Evolutionary conservation across 192 early-diverging fungal species (phyloP).

Genomic region (Lunasporangiospora selenospora): DNA sequence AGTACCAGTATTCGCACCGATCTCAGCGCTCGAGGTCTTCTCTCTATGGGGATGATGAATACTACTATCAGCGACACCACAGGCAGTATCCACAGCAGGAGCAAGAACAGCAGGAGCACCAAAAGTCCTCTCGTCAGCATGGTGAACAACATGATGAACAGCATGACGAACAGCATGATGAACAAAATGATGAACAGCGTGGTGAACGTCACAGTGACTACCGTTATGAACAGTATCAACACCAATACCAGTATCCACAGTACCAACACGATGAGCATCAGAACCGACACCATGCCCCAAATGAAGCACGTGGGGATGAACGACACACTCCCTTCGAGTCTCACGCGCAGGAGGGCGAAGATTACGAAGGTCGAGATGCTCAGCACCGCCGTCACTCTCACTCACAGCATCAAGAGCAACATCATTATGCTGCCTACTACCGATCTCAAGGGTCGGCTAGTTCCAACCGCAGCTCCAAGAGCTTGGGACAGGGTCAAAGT

Average conservation of each 20-base stretch:
- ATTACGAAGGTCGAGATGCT: too few species aligned
- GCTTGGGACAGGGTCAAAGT: too few species aligned
- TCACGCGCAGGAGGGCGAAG: too few species aligned
- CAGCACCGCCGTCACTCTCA: too few species aligned
- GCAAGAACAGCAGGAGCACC: neutral
- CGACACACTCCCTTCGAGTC: too few species aligned
- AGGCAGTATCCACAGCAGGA: neutral
- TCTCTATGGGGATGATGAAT: slow-evolving; percentile 3
- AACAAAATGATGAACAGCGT: neutral
- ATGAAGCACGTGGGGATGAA: too few species aligned
- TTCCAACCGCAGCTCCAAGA: too few species aligned
- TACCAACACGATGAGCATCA: slow-evolving; percentile 2
- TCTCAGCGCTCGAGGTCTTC: neutral
- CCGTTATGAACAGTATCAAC: neutral
- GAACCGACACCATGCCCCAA: too few species aligned
- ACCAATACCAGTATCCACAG: neutral
- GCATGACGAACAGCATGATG: too few species aligned
- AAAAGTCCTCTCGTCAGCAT: neutral
- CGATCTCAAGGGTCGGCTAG: too few species aligned
- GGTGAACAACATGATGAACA: neutral
- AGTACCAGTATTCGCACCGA: slow-evolving; percentile 7
- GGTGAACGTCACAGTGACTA: neutral
- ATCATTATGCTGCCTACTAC: too few species aligned
- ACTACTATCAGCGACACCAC: slow-evolving; percentile 1
- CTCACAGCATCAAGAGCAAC: too few species aligned